These are phyloP conservation scores for Flaveria linearis DNA, from an alignment of 129 eudicot species.

Conservation along the genomic window DNA sequence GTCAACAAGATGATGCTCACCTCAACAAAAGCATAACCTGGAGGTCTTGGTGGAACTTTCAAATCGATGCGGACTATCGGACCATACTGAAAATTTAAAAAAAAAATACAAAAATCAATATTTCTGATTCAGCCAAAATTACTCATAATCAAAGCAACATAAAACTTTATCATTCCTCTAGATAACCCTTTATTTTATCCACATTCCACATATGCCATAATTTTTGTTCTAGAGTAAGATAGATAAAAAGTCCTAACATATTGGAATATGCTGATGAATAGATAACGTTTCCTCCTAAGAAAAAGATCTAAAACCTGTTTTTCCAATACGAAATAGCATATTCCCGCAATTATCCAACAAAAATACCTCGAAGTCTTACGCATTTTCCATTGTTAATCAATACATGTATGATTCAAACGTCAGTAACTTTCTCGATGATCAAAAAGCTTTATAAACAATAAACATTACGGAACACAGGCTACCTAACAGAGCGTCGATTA, in stretches of 20 bases:
- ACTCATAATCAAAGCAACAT: neutral
- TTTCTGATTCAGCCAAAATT: neutral
- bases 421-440: neutral
- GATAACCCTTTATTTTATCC: neutral
- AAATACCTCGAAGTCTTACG: neutral
- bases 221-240: neutral
- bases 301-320: no score
- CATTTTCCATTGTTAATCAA: neutral
- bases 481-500: neutral
- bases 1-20: conserved; percentile 41
- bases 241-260: neutral
- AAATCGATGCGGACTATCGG: conserved; percentile 81
- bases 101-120: conserved; percentile 8
- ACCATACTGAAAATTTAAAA: conserved; percentile 71
- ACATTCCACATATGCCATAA: neutral
- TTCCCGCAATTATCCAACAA: no score
- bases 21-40: conserved; percentile 97
- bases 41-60: conserved; percentile 97
- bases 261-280: neutral
- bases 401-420: neutral
- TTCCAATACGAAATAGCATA: no score
- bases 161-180: neutral
- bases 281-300: no score
- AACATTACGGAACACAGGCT: neutral
- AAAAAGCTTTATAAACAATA: neutral